Evolutionary conservation across 1,284 basidiomycete species (phyloP).

Genomic region (Gymnopus androsaceus): DNA sequence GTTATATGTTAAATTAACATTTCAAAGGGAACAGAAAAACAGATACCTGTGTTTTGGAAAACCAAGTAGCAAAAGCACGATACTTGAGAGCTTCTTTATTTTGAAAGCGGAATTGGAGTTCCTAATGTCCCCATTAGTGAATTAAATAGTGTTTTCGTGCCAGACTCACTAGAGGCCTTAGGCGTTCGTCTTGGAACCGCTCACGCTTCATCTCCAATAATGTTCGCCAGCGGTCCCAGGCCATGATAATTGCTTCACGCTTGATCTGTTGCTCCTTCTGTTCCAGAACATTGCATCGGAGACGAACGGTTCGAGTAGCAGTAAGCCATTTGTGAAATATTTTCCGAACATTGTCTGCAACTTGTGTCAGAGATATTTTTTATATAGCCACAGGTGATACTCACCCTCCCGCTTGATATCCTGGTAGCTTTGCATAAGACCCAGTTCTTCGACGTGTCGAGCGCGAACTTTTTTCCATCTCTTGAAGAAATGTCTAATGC

Average conservation of each 20-base stretch:
- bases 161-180: constrained; percentile 62
- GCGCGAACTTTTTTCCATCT: constrained; percentile 68
- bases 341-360: constrained; percentile 62
- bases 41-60: constrained; percentile 68
- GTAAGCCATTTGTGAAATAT: constrained; percentile 73
- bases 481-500: no score
- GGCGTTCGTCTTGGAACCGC: constrained; percentile 58
- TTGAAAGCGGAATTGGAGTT: constrained; percentile 58
- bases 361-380: constrained; percentile 11
- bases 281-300: constrained; percentile 57
- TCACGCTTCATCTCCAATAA: no score
- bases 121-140: constrained; percentile 41
- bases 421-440: constrained; percentile 79
- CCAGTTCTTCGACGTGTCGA: constrained; percentile 67
- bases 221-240: constrained; percentile 82
- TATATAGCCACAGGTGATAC: constrained; percentile 10
- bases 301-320: constrained; percentile 55
- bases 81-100: constrained; percentile 61
- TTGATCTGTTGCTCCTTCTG: constrained; percentile 66
- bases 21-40: neutral
- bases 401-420: constrained; percentile 75
- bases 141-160: neutral
- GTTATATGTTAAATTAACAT: constrained; percentile 7
- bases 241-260: constrained; percentile 45
- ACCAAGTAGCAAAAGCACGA: constrained; percentile 71